Evolutionary conservation across 495 filamentous ascomycete genomes (phyloP).

Genomic region (Hypoxylon fragiforme): DNA sequence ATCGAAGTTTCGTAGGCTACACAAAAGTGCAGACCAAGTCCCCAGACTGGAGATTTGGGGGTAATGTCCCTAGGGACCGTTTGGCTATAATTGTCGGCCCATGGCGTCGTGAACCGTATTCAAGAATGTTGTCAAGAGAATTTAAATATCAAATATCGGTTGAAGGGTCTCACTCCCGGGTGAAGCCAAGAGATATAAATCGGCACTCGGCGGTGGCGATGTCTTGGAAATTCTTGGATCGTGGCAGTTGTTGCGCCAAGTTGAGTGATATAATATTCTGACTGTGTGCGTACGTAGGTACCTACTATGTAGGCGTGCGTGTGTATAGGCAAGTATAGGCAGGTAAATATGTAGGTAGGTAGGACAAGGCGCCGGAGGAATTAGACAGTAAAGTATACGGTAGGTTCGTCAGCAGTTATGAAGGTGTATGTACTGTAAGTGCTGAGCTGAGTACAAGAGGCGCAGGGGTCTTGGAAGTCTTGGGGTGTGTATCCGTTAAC

Average conservation of each 20-base stretch:
- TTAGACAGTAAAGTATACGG: constrained; percentile 4
- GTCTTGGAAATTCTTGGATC: too few relatives aligned
- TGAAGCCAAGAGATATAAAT: constrained; percentile 10
- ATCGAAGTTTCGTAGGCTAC: constrained; percentile 16
- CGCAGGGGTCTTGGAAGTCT: constrained; percentile 32
- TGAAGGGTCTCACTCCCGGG: not conserved
- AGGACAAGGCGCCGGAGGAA: too few relatives aligned
- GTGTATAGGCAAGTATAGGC: too few relatives aligned
- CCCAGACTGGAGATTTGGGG: constrained; percentile 36
- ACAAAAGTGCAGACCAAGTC: constrained; percentile 34
- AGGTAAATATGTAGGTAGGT: too few relatives aligned
- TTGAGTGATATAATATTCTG: constrained; percentile 9
- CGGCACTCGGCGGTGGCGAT: constrained; percentile 9
- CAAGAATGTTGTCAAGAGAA: constrained; percentile 5
- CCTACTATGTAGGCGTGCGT: too few relatives aligned
- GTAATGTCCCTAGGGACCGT: constrained; percentile 59
- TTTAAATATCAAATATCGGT: not conserved
- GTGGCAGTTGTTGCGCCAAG: constrained; percentile 17
- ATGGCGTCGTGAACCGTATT: constrained; percentile 38
- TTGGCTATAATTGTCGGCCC: constrained; percentile 57
- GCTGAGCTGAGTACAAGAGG: constrained; percentile 27
- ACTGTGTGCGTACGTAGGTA: not conserved
- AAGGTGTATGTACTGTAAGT: not conserved
- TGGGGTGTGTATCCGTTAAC: constrained; percentile 21
- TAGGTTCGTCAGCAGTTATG: constrained; percentile 7